These are phyloP conservation scores for Zarea fungicola DNA, from an alignment of 2,329 filamentous ascomycete species.

Conservation along the genomic window DNA sequence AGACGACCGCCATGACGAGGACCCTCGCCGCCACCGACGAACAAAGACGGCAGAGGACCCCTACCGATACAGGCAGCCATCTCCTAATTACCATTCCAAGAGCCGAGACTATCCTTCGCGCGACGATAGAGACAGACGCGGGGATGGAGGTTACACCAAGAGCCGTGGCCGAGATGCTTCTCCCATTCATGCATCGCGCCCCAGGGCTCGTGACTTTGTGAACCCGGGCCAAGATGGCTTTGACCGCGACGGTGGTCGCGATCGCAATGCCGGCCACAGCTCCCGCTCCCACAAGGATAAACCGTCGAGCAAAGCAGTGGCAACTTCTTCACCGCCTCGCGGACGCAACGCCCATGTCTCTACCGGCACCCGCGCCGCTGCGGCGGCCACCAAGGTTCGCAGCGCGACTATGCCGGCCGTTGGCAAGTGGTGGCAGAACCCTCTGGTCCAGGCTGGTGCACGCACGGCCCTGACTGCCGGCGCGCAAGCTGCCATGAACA, in stretches of 20 bases:
- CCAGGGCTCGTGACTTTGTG: constrained; percentile 1
- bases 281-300: constrained; percentile 1
- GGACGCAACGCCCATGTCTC: constrained; percentile 19
- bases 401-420: constrained; percentile 31
- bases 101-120: constrained; percentile 1
- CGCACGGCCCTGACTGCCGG: constrained; percentile 43
- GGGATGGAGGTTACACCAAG: neutral
- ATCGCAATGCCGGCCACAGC: constrained; percentile 2
- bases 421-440: constrained; percentile 33
- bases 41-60: constrained; percentile 5
- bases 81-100: constrained; percentile 1
- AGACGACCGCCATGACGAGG: constrained; percentile 5
- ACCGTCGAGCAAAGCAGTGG: constrained; percentile 9
- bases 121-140: constrained; percentile 3
- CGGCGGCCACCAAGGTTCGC: constrained; percentile 18
- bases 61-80: neutral
- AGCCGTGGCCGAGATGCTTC: constrained; percentile 2
- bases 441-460: constrained; percentile 35
- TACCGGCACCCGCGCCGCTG: constrained; percentile 12
- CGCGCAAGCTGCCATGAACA: constrained; percentile 42
- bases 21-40: constrained; percentile 1
- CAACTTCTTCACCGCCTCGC: neutral
- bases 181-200: neutral
- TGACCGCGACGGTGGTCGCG: neutral
- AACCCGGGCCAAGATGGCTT: too few species aligned